Base-by-base conservation (phyloP, 768 basidiomycete genomes). In the Plicaturopsis crispa region DNA sequence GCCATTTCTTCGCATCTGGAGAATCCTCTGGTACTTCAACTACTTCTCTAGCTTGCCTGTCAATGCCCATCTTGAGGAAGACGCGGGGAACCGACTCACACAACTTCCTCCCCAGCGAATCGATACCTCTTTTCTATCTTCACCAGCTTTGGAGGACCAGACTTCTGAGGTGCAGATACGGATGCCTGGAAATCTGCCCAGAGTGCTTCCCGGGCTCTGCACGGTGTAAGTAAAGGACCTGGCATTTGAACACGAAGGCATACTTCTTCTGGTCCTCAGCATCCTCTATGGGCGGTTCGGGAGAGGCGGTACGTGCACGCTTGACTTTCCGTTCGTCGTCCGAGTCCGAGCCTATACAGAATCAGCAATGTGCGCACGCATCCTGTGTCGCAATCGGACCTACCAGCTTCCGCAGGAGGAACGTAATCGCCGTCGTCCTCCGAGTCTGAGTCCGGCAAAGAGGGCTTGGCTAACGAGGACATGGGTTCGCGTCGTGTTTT, bases 1-100 rank as follows among this genome's bases (percentile, higher is more conserved):
- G 80, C 84, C 85, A 91, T 53, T 73, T 74, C 51, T 71, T 78
- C 3, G 86, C 86, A 4, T 91, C 88, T 5, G 69, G 60, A 2
- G 86, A 89, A 47, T 75, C 73, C 46, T 77, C 84, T 10, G 70
- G 63, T 2, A 90, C 88, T 42, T 86, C 80, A 13, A 77, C 67
- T 2, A 87, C 68, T 54, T 89, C 80, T 36, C 88, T 90, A 54
- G 31, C n/a, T 4, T 17, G 37, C 31, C 30, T n/a, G 42, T 40
- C 36, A 35, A 40, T 28, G 8, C 26, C 26, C 8, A 28, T 28
- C n/a, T 39, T 43, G 30, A 49, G 36, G 33, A 30, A n/a, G 36
- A 33, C 37, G 7, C 16, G 26, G 21, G 33, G 12, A 26, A 21
- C 35, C 32, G 4, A 23, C 81, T 50, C 56, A 90, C 89, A 69